Evolutionary conservation across 2,329 filamentous ascomycete genomes (phyloP).

Genomic region (Amphichorda felina): DNA sequence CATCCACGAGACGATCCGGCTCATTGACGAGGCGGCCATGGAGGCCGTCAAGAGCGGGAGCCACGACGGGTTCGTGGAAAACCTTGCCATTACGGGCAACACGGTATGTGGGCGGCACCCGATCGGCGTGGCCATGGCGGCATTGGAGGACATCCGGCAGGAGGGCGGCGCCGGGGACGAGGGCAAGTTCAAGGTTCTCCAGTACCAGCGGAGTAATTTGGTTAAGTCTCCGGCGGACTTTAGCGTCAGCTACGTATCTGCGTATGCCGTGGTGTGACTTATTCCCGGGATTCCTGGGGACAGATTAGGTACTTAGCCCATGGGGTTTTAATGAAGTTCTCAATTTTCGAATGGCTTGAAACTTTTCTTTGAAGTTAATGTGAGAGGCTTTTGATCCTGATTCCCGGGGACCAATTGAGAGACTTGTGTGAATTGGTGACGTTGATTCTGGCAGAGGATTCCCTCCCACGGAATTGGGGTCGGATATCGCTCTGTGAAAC

Average conservation of each 20-base stretch:
- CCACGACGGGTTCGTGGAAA: conserved; percentile 58
- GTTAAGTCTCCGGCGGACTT: conserved; percentile 57
- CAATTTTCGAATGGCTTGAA: no score
- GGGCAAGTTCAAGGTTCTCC: conserved; percentile 60
- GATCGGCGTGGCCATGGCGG: conserved; percentile 87
- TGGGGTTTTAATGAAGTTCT: no score
- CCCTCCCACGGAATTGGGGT: no score
- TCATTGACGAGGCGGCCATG: conserved; percentile 74
- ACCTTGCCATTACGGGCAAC: conserved; percentile 64
- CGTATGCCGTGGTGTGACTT: conserved; percentile 57
- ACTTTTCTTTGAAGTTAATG: no score
- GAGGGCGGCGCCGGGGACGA: conserved; percentile 17
- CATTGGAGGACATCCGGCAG: conserved; percentile 53
- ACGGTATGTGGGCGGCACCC: conserved; percentile 93
- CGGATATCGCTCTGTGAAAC: no score
- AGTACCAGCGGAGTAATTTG: conserved; percentile 78
- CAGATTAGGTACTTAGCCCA: no score
- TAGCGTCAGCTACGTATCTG: conserved; percentile 92
- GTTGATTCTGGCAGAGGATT: no score
- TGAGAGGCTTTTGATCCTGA: no score
- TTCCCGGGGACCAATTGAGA: no score
- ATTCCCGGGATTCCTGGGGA: no score
- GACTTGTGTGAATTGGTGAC: no score
- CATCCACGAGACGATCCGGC: conserved; percentile 78
- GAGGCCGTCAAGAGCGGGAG: conserved; percentile 68